A percentile compares a stretch with the other conserved stretches of the same genome.
phyloP scores from a whole-genome alignment of 495 filamentous ascomycete genomes.

The Platismatia glauca region DNA sequence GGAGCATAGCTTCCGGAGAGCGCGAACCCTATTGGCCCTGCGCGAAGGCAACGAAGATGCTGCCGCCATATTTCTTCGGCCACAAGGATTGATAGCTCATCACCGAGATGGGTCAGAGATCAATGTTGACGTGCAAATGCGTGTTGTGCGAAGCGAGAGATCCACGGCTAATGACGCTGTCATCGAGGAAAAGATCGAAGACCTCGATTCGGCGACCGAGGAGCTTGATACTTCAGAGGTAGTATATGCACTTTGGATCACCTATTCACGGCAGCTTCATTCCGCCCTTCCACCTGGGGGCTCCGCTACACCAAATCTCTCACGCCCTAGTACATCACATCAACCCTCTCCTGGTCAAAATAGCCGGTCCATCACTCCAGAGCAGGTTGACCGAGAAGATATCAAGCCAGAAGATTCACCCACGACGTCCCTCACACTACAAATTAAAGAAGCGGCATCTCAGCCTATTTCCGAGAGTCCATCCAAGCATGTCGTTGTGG shows the following conservation, averaged over 20 bases:
- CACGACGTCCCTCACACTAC: conserved; percentile 58
- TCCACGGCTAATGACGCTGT: conserved; percentile 31
- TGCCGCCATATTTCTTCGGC: conserved; percentile 64
- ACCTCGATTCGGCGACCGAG: conserved; percentile 32
- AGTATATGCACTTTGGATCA: conserved; percentile 94
- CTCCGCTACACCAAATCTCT: conserved; percentile 47
- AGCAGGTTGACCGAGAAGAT: conserved; percentile 28
- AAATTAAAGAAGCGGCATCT: conserved; percentile 63
- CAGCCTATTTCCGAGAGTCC: conserved; percentile 42
- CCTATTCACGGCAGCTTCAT: conserved; percentile 88
- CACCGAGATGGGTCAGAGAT: conserved; percentile 87
- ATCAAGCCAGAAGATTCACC: conserved; percentile 41
- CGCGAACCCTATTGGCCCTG: conserved; percentile 70
- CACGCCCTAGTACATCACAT: conserved; percentile 57
- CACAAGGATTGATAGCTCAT: conserved; percentile 71
- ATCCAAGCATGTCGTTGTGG: conserved; percentile 35
- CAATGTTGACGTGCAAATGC: conserved; percentile 89
- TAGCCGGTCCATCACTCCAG: conserved; percentile 34
- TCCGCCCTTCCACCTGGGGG: conserved; percentile 50
- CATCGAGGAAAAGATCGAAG: conserved; percentile 37
- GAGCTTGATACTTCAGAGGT: conserved; percentile 56
- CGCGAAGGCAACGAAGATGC: conserved; percentile 68
- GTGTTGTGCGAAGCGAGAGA: conserved; percentile 81
- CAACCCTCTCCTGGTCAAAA: conserved; percentile 75
- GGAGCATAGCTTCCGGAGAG: conserved; percentile 89